Evolutionary conservation across 192 early-diverging fungal genomes (phyloP).

Genomic region (Coemansia sp.): DNA sequence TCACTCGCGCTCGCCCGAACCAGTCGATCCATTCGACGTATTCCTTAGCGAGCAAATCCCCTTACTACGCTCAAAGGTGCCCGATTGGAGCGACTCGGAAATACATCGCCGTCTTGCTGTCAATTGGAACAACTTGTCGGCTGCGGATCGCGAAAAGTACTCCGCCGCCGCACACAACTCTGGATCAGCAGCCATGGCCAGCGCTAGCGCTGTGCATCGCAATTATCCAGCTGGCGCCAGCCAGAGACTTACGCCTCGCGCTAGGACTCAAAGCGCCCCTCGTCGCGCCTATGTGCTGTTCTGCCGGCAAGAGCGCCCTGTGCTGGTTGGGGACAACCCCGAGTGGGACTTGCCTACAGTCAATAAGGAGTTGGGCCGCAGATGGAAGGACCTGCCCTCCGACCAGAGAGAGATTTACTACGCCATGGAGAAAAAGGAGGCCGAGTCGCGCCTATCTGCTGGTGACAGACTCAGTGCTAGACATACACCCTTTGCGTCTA

Average conservation of each 20-base stretch:
- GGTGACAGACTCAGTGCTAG: background rate
- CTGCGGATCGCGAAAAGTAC: slow-evolving; percentile 44
- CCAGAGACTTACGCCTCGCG: slow-evolving; percentile 22
- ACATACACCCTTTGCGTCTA: background rate
- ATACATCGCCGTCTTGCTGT: slow-evolving; percentile 44
- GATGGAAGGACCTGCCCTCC: slow-evolving; percentile 49
- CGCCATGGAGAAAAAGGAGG: slow-evolving; percentile 43
- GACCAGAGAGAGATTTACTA: slow-evolving; percentile 41
- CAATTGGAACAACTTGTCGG: slow-evolving; percentile 48
- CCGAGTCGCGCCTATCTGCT: slow-evolving; percentile 31
- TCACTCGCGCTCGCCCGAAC: slow-evolving; percentile 34
- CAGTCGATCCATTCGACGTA: slow-evolving; percentile 23
- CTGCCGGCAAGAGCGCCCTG: slow-evolving; percentile 45
- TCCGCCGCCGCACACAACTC: background rate
- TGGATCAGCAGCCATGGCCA: background rate
- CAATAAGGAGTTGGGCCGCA: slow-evolving; percentile 56
- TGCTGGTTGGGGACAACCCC: slow-evolving; percentile 40
- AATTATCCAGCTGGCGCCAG: slow-evolving; percentile 9
- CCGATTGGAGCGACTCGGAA: slow-evolving; percentile 53
- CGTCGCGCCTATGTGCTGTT: slow-evolving; percentile 56
- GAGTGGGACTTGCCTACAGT: slow-evolving; percentile 52
- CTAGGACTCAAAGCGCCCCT: slow-evolving; percentile 32
- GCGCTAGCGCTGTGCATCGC: slow-evolving; percentile 1
- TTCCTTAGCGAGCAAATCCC: slow-evolving; percentile 52
- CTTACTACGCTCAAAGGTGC: slow-evolving; percentile 45